These are phyloP conservation scores for Amylostereum chailletii DNA, from an alignment of 1,284 basidiomycete species.

Conservation along the genomic window DNA sequence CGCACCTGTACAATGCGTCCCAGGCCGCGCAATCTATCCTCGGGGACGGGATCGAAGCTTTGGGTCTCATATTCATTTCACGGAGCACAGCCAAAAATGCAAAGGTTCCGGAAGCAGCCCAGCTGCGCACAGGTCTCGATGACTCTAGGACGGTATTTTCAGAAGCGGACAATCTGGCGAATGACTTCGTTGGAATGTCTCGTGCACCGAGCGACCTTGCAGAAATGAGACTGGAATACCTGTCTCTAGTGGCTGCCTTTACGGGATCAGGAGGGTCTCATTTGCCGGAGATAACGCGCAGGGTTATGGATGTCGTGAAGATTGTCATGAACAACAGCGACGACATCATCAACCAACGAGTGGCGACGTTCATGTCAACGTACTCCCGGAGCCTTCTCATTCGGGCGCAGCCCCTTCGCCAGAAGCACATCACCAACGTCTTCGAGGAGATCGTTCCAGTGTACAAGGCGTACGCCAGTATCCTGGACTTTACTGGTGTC, in stretches of 20 bases:
- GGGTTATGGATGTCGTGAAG: slow-evolving; percentile 52
- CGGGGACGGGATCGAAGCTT: slow-evolving; percentile 59
- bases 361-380: slow-evolving; percentile 43
- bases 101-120: slow-evolving; percentile 32
- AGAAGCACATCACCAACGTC: slow-evolving; percentile 46
- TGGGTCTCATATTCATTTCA: slow-evolving; percentile 46
- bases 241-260: slow-evolving; percentile 50
- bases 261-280: slow-evolving; percentile 48
- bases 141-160: slow-evolving; percentile 15
- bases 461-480: slow-evolving; percentile 40
- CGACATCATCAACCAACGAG: slow-evolving; percentile 25
- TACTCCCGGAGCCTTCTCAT: slow-evolving; percentile 39
- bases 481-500: slow-evolving; percentile 56
- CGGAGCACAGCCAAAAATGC: slow-evolving; percentile 39
- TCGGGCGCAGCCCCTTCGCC: slow-evolving; percentile 28
- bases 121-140: slow-evolving; percentile 21
- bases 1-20: slow-evolving; percentile 49
- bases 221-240: slow-evolving; percentile 57
- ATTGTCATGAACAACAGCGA: slow-evolving; percentile 48
- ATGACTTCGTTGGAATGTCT: slow-evolving; percentile 31
- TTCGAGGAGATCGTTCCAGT: slow-evolving; percentile 52
- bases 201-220: slow-evolving; percentile 43
- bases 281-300: slow-evolving; percentile 7
- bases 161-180: slow-evolving; percentile 21
- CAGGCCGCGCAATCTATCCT: slow-evolving; percentile 44